A percentile compares a stretch with the other conserved stretches of the same genome.
Conservation (phyloP, 345 rosid species). For the Dimocarpus longan region DNA sequence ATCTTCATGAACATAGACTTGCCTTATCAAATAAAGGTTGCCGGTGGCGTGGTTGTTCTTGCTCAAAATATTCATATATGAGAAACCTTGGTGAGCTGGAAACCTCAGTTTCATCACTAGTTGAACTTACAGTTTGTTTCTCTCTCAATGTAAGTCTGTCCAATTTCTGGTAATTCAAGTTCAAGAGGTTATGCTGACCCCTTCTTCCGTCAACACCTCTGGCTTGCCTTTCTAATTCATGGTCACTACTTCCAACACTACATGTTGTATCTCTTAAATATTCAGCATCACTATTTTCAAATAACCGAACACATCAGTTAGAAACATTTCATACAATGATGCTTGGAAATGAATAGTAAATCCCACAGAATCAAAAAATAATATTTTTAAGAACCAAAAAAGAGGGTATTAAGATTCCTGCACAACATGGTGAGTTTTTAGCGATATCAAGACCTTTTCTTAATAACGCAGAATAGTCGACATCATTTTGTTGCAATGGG, state of each 20-base stretch:
- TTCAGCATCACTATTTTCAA: conserved; percentile 36
- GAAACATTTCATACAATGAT: not conserved
- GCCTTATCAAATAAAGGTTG: conserved; percentile 64
- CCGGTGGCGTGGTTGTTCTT: conserved; percentile 56
- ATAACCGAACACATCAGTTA: conserved; percentile 9
- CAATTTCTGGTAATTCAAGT: conserved; percentile 35
- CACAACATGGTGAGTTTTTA: not conserved
- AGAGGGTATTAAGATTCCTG: not conserved
- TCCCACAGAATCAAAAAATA: not conserved
- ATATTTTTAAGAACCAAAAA: not conserved
- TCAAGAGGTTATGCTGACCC: conserved; percentile 32
- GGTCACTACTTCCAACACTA: conserved; percentile 38
- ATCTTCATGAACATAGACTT: conserved; percentile 24
- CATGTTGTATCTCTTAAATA: conserved; percentile 42
- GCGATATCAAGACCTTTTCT: not conserved
- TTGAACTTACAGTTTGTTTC: conserved; percentile 33
- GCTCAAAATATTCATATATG: conserved; percentile 56
- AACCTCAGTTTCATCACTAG: conserved; percentile 40
- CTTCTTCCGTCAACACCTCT: conserved; percentile 32
- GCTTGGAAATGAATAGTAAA: not conserved
- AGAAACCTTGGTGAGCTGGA: conserved; percentile 38
- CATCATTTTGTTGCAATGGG: not conserved
- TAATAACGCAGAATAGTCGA: not conserved
- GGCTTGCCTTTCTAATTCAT: conserved; percentile 32
- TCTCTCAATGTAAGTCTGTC: conserved; percentile 36